Percentiles rank a stretch among this genome's conserved stretches.
Evolutionary conservation across 441 rosid genomes (phyloP).

Genomic region (Rhodomyrtus psidioides): DNA sequence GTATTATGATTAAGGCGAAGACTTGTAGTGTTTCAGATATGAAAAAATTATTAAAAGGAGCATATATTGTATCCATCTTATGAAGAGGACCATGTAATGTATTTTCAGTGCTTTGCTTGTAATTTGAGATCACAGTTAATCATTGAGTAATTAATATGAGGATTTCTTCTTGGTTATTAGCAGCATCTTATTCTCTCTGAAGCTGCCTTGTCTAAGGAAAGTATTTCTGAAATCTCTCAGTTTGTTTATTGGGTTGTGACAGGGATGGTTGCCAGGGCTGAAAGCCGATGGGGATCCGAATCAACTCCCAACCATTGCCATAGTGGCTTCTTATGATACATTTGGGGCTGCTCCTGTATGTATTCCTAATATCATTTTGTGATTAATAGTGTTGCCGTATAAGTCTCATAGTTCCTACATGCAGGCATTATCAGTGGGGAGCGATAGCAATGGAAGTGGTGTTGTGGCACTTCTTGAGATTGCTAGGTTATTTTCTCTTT

Average conservation of each 20-base stretch:
- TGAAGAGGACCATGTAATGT: neutral
- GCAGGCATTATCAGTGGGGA: constrained; percentile 91
- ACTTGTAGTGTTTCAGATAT: neutral
- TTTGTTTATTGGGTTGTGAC: constrained; percentile 12
- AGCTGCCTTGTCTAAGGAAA: neutral
- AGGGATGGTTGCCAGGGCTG: constrained; percentile 97
- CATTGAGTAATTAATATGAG: neutral
- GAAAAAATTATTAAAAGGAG: neutral
- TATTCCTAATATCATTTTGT: constrained; percentile 1
- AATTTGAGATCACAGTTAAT: neutral
- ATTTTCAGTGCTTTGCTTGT: neutral
- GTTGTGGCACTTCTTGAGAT: constrained; percentile 89
- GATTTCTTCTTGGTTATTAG: neutral
- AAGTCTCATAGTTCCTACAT: constrained; percentile 11
- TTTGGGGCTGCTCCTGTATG: constrained; percentile 97
- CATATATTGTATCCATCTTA: neutral
- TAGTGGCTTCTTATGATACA: constrained; percentile 93
- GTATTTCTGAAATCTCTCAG: neutral
- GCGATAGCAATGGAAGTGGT: constrained; percentile 98
- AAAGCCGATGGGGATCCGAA: constrained; percentile 84
- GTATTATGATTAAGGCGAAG: neutral
- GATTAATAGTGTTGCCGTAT: neutral
- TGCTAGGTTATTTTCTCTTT: constrained; percentile 89
- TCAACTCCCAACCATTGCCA: constrained; percentile 92
- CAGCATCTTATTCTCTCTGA: neutral